phyloP scores from a whole-genome alignment of 805 yeast genomes.

The Brettanomyces naardenensis region DNA sequence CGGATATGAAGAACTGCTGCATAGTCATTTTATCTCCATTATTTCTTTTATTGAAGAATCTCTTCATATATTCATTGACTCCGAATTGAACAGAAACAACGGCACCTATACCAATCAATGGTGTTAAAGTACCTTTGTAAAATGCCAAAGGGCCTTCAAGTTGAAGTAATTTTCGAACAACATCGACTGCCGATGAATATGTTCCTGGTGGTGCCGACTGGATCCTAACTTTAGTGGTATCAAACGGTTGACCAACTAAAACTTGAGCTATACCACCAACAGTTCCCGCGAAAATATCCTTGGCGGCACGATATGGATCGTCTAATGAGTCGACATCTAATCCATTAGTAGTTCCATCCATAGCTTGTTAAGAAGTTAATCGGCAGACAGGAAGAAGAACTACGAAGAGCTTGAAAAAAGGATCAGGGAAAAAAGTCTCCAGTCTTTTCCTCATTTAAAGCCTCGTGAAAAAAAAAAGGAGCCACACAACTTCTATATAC shows the following conservation, averaged over 20 bases:
- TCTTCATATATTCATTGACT: slow-evolving; percentile 89
- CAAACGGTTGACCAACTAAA: slow-evolving; percentile 92
- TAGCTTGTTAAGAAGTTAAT: too few species aligned
- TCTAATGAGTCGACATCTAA: not conserved
- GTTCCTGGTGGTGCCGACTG: slow-evolving; percentile 81
- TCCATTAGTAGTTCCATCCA: too few species aligned
- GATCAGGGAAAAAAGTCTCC: too few species aligned
- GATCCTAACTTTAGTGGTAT: slow-evolving; percentile 86
- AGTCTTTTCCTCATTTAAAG: too few species aligned
- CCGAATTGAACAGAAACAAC: slow-evolving; percentile 96
- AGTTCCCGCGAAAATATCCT: slow-evolving; percentile 87
- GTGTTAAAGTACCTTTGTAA: slow-evolving; percentile 91
- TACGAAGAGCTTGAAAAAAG: too few species aligned
- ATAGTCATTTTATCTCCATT: slow-evolving; percentile 40
- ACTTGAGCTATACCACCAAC: slow-evolving; percentile 96
- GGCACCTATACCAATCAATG: slow-evolving; percentile 93
- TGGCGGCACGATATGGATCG: slow-evolving; percentile 38
- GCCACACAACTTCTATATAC: too few species aligned
- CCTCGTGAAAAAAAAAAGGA: too few species aligned
- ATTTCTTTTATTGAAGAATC: slow-evolving; percentile 47
- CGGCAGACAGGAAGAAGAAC: too few species aligned
- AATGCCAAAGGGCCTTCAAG: slow-evolving; percentile 84
- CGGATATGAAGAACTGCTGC: slow-evolving; percentile 70
- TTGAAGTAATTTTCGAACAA: slow-evolving; percentile 56
- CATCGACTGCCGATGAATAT: slow-evolving; percentile 60